phyloP scores from a whole-genome alignment of 2,329 filamentous ascomycete species.

The Penicillium sp. region DNA sequence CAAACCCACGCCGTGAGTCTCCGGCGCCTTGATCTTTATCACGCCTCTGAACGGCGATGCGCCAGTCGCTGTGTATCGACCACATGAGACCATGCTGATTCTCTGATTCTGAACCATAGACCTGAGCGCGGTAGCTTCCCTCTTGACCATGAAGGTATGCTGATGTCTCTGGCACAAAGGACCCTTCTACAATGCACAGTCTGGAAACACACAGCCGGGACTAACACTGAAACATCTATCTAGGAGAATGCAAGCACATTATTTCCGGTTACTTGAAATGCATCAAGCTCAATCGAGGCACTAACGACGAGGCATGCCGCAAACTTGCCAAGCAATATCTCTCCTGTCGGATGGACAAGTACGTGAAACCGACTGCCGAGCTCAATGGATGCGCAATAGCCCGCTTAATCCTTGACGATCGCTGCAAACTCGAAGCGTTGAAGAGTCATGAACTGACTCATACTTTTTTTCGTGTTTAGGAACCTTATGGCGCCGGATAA shows the following conservation, averaged over 20 bases:
- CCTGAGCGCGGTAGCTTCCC: constrained; percentile 93
- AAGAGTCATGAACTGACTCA: constrained; percentile 3
- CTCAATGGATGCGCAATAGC: background rate
- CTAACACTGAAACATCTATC: background rate
- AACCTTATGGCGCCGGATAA: constrained; percentile 97
- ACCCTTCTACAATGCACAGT: background rate
- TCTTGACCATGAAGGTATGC: constrained; percentile 82
- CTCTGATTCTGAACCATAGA: constrained; percentile 45
- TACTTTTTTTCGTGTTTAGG: constrained; percentile 45
- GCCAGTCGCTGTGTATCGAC: too few species aligned
- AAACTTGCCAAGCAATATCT: constrained; percentile 85
- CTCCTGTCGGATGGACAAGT: constrained; percentile 92
- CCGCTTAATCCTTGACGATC: background rate
- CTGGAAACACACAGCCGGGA: background rate
- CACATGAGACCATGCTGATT: background rate
- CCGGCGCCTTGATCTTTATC: background rate
- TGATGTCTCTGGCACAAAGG: background rate
- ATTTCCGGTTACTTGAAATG: constrained; percentile 86
- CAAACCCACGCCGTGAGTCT: constrained; percentile 70
- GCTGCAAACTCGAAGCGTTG: background rate
- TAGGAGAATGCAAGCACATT: constrained; percentile 89
- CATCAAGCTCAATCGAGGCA: constrained; percentile 78
- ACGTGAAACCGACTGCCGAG: constrained; percentile 37
- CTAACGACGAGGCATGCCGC: constrained; percentile 85
- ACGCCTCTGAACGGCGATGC: background rate